phyloP scores from a whole-genome alignment of 2,329 filamentous ascomycete species.

The Penicillium aurantiogriseum region DNA sequence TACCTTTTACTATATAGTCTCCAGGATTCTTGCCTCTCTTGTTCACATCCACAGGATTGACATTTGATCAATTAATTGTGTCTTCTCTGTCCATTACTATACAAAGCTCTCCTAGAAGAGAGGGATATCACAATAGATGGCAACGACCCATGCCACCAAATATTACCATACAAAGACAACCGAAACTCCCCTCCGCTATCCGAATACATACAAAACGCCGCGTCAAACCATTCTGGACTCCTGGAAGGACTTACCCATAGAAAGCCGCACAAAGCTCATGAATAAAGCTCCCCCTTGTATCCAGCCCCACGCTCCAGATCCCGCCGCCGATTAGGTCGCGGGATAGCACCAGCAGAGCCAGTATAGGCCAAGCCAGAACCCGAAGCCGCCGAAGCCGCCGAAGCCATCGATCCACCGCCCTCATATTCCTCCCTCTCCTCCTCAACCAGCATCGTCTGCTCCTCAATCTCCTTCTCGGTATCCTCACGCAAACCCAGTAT shows the following conservation, averaged over 20 bases:
- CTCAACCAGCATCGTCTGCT: constrained; percentile 40
- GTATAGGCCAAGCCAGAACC: constrained; percentile 9
- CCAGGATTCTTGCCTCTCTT: neutral
- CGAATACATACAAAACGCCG: constrained; percentile 5
- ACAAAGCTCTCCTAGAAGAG: constrained; percentile 13
- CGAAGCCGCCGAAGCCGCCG: constrained; percentile 13
- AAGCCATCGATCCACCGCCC: constrained; percentile 25
- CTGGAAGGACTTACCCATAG: neutral
- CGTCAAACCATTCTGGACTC: neutral
- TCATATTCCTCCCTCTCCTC: constrained; percentile 43
- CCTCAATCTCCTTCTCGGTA: constrained; percentile 47
- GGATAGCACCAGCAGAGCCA: constrained; percentile 24
- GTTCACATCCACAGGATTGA: neutral
- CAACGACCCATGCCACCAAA: constrained; percentile 4
- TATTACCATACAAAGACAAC: neutral
- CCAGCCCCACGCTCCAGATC: constrained; percentile 38
- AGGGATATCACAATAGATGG: constrained; percentile 22
- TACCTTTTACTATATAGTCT: neutral
- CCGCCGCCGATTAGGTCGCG: constrained; percentile 29
- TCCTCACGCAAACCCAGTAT: constrained; percentile 57
- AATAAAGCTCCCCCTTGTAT: constrained; percentile 38
- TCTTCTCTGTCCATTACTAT: constrained; percentile 15
- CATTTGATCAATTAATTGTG: neutral
- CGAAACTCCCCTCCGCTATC: constrained; percentile 2
- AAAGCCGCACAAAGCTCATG: constrained; percentile 17